Evolutionary conservation across 257 asterid species (phyloP).

Genomic region (Avicennia marina): DNA sequence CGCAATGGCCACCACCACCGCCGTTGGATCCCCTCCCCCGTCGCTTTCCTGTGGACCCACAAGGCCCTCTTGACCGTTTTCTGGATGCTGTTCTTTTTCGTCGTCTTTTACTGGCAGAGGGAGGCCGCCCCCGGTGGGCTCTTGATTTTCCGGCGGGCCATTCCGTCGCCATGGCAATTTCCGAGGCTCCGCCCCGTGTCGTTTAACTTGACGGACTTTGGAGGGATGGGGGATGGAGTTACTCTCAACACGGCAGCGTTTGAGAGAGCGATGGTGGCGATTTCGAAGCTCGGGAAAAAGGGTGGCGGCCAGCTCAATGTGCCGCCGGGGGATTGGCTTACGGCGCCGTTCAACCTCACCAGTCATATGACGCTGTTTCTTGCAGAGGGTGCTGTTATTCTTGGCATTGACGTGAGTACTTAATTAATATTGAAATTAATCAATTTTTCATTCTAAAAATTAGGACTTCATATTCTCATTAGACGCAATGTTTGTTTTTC

Average conservation of each 20-base stretch:
- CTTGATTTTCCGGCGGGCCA: slow-evolving; percentile 32
- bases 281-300: slow-evolving; percentile 46
- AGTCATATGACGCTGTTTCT: slow-evolving; percentile 80
- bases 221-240: slow-evolving; percentile 70
- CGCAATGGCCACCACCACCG: slow-evolving; percentile 30
- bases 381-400: slow-evolving; percentile 66
- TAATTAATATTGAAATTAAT: background rate
- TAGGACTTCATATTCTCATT: too few species aligned
- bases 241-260: slow-evolving; percentile 65
- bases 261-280: slow-evolving; percentile 54
- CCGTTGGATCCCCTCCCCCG: slow-evolving; percentile 40
- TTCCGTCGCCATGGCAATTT: slow-evolving; percentile 21
- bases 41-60: slow-evolving; percentile 31
- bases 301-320: slow-evolving; percentile 86
- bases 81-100: slow-evolving; percentile 34
- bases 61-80: slow-evolving; percentile 35
- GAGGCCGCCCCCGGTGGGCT: slow-evolving; percentile 32
- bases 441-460: background rate
- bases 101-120: slow-evolving; percentile 47
- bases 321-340: slow-evolving; percentile 77
- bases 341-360: slow-evolving; percentile 86
- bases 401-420: slow-evolving; percentile 61
- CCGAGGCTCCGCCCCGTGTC: slow-evolving; percentile 49
- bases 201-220: slow-evolving; percentile 66
- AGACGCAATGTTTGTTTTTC: too few species aligned